phyloP scores from a whole-genome alignment of 2,329 filamentous ascomycete species.

The Xylariaceae sp. region DNA sequence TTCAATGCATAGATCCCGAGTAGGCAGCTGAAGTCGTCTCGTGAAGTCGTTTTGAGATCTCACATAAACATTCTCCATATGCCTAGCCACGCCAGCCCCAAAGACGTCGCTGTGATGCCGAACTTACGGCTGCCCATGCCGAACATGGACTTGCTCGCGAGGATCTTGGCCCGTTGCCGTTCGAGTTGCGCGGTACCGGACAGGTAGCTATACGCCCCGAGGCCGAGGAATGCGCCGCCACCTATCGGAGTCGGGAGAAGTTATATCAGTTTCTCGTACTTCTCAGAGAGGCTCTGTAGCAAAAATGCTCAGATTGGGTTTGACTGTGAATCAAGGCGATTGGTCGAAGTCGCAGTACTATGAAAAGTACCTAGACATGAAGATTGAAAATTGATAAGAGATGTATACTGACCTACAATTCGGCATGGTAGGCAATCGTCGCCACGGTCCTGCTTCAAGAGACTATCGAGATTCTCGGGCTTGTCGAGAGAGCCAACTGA shows the following conservation, averaged over 20 bases:
- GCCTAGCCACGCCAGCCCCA: conserved; percentile 63
- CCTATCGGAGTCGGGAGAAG: conserved; percentile 42
- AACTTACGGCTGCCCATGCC: conserved; percentile 64
- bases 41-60: conserved; percentile 14
- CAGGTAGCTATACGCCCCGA: conserved; percentile 71
- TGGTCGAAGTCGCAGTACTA: neutral
- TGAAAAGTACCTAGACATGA: neutral
- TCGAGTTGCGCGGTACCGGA: conserved; percentile 68
- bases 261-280: neutral
- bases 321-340: neutral
- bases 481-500: conserved; percentile 50
- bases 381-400: neutral
- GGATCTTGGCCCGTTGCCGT: conserved; percentile 57
- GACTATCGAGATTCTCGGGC: conserved; percentile 55
- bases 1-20: neutral
- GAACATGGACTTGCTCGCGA: conserved; percentile 64
- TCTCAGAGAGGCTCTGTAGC: neutral
- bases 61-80: conserved; percentile 61
- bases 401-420: conserved; percentile 55
- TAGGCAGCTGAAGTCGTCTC: neutral
- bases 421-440: conserved; percentile 68
- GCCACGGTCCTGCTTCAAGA: conserved; percentile 50
- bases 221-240: conserved; percentile 66
- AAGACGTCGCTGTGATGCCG: conserved; percentile 62
- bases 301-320: neutral